Conservation (phyloP, 805 yeast genomes). For the Lipomyces yamadae region DNA sequence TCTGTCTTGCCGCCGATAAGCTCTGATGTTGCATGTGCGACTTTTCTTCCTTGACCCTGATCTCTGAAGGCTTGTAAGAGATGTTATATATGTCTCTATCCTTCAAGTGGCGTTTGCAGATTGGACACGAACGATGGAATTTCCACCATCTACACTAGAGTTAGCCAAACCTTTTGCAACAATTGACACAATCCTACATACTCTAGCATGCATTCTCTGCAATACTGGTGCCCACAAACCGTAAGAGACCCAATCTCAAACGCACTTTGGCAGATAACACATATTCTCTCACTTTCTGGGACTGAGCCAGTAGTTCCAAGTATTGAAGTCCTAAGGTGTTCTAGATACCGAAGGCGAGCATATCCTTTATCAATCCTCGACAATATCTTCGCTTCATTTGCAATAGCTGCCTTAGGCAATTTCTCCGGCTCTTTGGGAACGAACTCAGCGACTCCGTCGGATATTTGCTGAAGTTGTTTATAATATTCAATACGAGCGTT, state of each 20-base stretch:
- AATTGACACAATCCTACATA: conserved; percentile 11
- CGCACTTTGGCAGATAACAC: conserved; percentile 77
- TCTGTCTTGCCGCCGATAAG: conserved; percentile 26
- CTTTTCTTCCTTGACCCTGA: conserved; percentile 46
- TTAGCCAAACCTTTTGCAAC: neutral
- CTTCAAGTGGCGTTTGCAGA: conserved; percentile 67
- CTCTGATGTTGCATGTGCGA: conserved; percentile 31
- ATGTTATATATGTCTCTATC: conserved; percentile 67
- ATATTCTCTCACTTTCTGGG: conserved; percentile 54
- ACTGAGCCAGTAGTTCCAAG: conserved; percentile 38
- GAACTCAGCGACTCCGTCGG: conserved; percentile 74
- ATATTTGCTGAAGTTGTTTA: conserved; percentile 79
- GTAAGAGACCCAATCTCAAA: conserved; percentile 80
- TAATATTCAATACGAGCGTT: conserved; percentile 83
- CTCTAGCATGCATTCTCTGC: conserved; percentile 74
- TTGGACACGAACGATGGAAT: conserved; percentile 68
- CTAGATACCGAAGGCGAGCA: conserved; percentile 55
- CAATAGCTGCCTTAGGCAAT: conserved; percentile 38
- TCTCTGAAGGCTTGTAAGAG: conserved; percentile 57
- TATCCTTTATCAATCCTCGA: conserved; percentile 44
- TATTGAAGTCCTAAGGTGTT: conserved; percentile 48
- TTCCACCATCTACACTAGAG: conserved; percentile 59
- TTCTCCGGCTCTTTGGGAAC: conserved; percentile 43
- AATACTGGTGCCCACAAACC: conserved; percentile 90
- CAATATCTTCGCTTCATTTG: conserved; percentile 29